Evolutionary conservation across 2,329 filamentous ascomycete genomes (phyloP).

Genomic region (Sarocladium brachiariae): DNA sequence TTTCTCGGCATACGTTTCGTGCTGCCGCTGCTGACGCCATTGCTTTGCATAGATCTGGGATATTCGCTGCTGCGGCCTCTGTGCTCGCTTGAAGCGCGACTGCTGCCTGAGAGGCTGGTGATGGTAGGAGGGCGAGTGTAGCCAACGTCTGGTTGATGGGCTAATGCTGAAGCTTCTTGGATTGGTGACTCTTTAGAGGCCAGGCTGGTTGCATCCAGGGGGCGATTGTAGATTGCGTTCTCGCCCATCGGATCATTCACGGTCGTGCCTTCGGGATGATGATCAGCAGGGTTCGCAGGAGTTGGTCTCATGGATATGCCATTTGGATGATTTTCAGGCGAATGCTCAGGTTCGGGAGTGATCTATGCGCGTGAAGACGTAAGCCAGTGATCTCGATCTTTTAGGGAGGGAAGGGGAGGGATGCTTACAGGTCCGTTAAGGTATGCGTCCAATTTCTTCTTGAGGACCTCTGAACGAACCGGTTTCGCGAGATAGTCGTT

Average conservation of each 20-base stretch:
- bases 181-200: slow-evolving; percentile 6
- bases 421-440: slow-evolving; percentile 30
- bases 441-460: slow-evolving; percentile 66
- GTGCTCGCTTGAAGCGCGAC: slow-evolving; percentile 27
- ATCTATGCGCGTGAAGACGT: background rate
- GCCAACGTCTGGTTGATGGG: slow-evolving; percentile 18
- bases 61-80: slow-evolving; percentile 11
- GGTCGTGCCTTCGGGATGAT: slow-evolving; percentile 11
- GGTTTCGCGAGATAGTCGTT: slow-evolving; percentile 96
- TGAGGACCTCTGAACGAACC: slow-evolving; percentile 81
- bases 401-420: too few relatives aligned
- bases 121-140: slow-evolving; percentile 16
- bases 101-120: slow-evolving; percentile 11
- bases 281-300: slow-evolving; percentile 10
- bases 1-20: slow-evolving; percentile 33
- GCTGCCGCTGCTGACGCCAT: slow-evolving; percentile 11
- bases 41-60: background rate
- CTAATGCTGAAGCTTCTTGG: slow-evolving; percentile 15
- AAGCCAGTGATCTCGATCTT: too few relatives aligned
- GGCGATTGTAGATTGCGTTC: slow-evolving; percentile 25
- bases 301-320: slow-evolving; percentile 13
- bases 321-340: background rate
- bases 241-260: slow-evolving; percentile 24
- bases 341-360: background rate
- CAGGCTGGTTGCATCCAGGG: slow-evolving; percentile 21